Evolutionary conservation across 1,139 yeast genomes (phyloP).

Genomic region (Entelexis sorbosivorans): DNA sequence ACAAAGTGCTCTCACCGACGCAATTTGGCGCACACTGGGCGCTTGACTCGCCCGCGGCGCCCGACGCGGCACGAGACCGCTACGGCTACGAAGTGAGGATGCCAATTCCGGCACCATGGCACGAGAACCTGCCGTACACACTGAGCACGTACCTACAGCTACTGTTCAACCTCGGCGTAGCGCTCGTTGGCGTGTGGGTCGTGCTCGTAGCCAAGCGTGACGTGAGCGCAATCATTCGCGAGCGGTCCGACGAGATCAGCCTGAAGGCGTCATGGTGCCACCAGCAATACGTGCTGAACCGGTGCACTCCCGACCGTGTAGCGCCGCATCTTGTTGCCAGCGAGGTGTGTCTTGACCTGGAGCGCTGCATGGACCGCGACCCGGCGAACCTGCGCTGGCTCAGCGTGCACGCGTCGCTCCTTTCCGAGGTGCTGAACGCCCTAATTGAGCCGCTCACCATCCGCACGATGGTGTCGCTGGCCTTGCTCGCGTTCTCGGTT

Average conservation of each 20-base stretch:
- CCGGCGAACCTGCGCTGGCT: constrained; percentile 63
- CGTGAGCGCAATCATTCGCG: constrained; percentile 50
- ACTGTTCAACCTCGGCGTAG: constrained; percentile 46
- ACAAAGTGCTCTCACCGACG: constrained; percentile 21
- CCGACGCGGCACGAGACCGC: background rate
- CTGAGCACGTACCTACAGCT: constrained; percentile 64
- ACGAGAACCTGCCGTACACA: constrained; percentile 55
- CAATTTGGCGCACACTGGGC: constrained; percentile 21
- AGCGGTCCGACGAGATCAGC: constrained; percentile 43
- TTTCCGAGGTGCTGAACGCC: constrained; percentile 67
- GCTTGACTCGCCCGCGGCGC: background rate
- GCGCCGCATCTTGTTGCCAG: constrained; percentile 69
- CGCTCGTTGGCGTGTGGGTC: constrained; percentile 43
- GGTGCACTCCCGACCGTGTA: constrained; percentile 41
- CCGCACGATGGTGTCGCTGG: constrained; percentile 37
- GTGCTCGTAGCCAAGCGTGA: constrained; percentile 49
- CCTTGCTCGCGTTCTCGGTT: constrained; percentile 34
- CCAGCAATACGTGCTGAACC: constrained; percentile 54
- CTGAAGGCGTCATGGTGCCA: constrained; percentile 58
- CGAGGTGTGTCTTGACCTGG: constrained; percentile 51
- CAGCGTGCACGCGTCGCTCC: constrained; percentile 58
- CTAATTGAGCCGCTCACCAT: constrained; percentile 60
- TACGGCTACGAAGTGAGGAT: constrained; percentile 14
- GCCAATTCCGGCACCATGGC: constrained; percentile 25
- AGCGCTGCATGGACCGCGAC: constrained; percentile 70